Conservation (phyloP, 2,329 filamentous ascomycete genomes). For the Malbranchea zuffiana region DNA sequence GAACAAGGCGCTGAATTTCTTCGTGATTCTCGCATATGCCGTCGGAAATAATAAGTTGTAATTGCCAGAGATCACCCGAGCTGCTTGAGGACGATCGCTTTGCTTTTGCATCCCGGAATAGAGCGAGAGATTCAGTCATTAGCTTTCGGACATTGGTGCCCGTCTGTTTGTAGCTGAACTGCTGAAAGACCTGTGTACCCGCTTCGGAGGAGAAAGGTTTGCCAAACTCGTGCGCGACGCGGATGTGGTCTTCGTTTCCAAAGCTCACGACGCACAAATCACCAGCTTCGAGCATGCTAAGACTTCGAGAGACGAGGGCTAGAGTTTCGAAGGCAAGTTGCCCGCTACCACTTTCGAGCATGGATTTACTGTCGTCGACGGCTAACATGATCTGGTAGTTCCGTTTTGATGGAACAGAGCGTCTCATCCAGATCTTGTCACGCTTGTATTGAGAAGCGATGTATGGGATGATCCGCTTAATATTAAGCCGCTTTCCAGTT, state of each 20-base stretch:
- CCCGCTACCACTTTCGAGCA: slow-evolving; percentile 71
- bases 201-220: slow-evolving; percentile 70
- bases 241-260: slow-evolving; percentile 59
- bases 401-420: slow-evolving; percentile 80
- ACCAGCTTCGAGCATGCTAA: slow-evolving; percentile 88
- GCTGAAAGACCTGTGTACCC: slow-evolving; percentile 71
- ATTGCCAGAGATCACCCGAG: slow-evolving; percentile 78
- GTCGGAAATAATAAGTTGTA: slow-evolving; percentile 86
- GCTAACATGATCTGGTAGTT: slow-evolving; percentile 96
- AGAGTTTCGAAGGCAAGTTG: slow-evolving; percentile 85
- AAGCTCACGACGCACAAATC: slow-evolving; percentile 89
- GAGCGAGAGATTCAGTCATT: slow-evolving; percentile 63
- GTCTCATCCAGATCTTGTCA: slow-evolving; percentile 99
- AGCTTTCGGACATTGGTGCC: slow-evolving; percentile 76
- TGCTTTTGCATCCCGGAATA: slow-evolving; percentile 67
- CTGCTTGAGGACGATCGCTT: slow-evolving; percentile 43
- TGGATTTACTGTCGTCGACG: slow-evolving; percentile 88
- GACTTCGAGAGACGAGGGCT: slow-evolving; percentile 74
- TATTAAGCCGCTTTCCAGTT: slow-evolving; percentile 95
- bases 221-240: slow-evolving; percentile 75
- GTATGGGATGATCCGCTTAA: slow-evolving; percentile 98
- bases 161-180: slow-evolving; percentile 75
- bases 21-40: slow-evolving; percentile 88
- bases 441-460: slow-evolving; percentile 97
- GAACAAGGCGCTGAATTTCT: slow-evolving; percentile 65